These are phyloP conservation scores for Ustilaginoidea virens DNA, from an alignment of 2,329 filamentous ascomycete genomes.

Conservation along the genomic window DNA sequence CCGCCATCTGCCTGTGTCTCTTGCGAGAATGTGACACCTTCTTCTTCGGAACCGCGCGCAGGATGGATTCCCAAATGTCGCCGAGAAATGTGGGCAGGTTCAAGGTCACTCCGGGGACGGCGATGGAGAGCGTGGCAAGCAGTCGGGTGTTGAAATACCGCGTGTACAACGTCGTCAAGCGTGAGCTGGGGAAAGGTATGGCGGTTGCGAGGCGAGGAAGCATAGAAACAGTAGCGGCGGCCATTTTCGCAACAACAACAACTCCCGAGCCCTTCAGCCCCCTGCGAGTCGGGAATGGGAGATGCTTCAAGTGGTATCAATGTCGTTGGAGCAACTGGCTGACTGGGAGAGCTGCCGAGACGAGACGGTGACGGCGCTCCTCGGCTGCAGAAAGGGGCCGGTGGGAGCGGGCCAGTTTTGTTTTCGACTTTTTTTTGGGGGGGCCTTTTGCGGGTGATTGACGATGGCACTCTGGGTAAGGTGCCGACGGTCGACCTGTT, in stretches of 20 bases:
- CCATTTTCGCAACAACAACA: conserved; percentile 1
- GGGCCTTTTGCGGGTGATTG: background rate
- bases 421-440: too few relatives aligned
- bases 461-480: too few relatives aligned
- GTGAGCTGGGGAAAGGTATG: conserved; percentile 23
- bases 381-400: too few relatives aligned
- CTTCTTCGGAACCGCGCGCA: conserved; percentile 93
- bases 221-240: conserved; percentile 25
- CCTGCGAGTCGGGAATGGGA: background rate
- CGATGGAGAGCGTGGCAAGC: conserved; percentile 38
- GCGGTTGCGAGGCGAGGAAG: conserved; percentile 37
- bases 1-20: conserved; percentile 83
- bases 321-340: background rate
- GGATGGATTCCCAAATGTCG: conserved; percentile 82
- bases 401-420: too few relatives aligned
- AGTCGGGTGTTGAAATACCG: conserved; percentile 30
- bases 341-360: too few relatives aligned
- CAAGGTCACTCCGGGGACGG: conserved; percentile 44
- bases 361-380: too few relatives aligned
- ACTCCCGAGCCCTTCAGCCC: background rate
- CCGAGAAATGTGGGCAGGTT: conserved; percentile 46
- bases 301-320: background rate
- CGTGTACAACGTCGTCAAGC: conserved; percentile 27
- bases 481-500: background rate
- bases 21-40: conserved; percentile 97